Evolutionary conservation across 169 alveolate species (phyloP).

Genomic region (Plasmodium inui): DNA sequence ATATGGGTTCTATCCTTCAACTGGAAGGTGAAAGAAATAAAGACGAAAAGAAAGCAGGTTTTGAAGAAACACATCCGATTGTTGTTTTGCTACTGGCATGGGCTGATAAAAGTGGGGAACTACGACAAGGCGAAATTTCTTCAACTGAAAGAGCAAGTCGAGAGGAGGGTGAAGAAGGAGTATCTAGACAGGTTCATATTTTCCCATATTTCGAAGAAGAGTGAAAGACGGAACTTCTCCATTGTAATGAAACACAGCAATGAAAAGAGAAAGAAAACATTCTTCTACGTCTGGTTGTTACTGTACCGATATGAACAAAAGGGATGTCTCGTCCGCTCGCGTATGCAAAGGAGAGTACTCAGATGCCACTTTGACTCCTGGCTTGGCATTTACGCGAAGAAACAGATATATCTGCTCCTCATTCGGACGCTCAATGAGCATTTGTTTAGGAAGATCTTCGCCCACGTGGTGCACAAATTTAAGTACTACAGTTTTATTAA

Average conservation of each 20-base stretch:
- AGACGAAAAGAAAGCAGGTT: conserved; percentile 25
- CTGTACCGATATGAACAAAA: conserved; percentile 19
- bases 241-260: conserved; percentile 22
- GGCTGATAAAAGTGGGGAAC: conserved; percentile 12
- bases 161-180: not conserved
- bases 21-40: conserved; percentile 33
- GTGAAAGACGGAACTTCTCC: conserved; percentile 1
- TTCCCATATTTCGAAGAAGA: not conserved
- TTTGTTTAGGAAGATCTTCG: conserved; percentile 14
- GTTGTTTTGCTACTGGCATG: conserved; percentile 54
- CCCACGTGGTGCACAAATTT: not conserved
- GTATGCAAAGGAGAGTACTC: not conserved
- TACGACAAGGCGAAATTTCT: conserved; percentile 34
- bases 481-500: conserved; percentile 23
- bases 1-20: conserved; percentile 43
- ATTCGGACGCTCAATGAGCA: not conserved
- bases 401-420: not conserved
- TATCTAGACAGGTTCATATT: not conserved
- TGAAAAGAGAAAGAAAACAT: conserved; percentile 22
- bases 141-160: not conserved
- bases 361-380: not conserved
- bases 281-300: conserved; percentile 61
- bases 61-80: conserved; percentile 52
- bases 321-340: not conserved
- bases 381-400: conserved; percentile 34